Conservation (phyloP, 768 basidiomycete species). For the Psilocybe sp. region DNA sequence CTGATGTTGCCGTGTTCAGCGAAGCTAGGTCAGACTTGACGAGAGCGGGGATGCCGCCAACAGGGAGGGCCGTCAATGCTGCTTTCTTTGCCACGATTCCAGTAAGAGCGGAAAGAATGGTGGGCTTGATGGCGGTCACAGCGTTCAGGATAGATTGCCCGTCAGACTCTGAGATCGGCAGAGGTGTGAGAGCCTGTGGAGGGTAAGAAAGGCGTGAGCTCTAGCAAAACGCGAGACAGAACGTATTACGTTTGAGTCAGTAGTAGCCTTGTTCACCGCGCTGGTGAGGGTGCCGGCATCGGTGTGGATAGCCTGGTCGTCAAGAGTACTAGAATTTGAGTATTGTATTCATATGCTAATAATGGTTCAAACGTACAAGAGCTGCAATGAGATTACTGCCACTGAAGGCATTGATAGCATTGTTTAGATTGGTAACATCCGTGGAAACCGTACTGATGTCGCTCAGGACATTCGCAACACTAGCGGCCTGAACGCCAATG, state of each 20-base stretch:
- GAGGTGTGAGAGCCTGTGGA: slow-evolving; percentile 3
- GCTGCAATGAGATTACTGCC: slow-evolving; percentile 21
- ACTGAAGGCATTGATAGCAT: slow-evolving; percentile 25
- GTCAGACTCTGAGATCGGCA: slow-evolving; percentile 20
- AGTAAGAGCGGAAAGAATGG: slow-evolving; percentile 15
- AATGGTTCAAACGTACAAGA: slow-evolving; percentile 17
- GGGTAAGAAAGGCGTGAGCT: neutral
- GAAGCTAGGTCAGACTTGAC: slow-evolving; percentile 22
- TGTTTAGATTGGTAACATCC: slow-evolving; percentile 25
- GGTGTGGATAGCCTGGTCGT: slow-evolving; percentile 21
- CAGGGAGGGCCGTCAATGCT: slow-evolving; percentile 17
- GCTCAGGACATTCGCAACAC: slow-evolving; percentile 23
- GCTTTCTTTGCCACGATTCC: slow-evolving; percentile 23
- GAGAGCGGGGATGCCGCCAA: slow-evolving; percentile 19
- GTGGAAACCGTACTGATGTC: slow-evolving; percentile 27
- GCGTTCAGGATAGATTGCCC: slow-evolving; percentile 19
- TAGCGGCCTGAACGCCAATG: slow-evolving; percentile 20
- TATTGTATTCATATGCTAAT: neutral
- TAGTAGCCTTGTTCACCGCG: slow-evolving; percentile 21
- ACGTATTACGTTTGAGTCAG: slow-evolving; percentile 21
- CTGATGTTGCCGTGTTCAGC: slow-evolving; percentile 21
- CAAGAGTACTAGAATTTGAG: neutral
- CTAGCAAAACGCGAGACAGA: neutral
- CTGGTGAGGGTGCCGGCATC: slow-evolving; percentile 17
- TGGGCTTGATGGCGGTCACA: slow-evolving; percentile 13